A percentile compares a stretch with the other conserved stretches of the same genome.
phyloP scores from a whole-genome alignment of 31 red algal species.

The Endocladia muricata region DNA sequence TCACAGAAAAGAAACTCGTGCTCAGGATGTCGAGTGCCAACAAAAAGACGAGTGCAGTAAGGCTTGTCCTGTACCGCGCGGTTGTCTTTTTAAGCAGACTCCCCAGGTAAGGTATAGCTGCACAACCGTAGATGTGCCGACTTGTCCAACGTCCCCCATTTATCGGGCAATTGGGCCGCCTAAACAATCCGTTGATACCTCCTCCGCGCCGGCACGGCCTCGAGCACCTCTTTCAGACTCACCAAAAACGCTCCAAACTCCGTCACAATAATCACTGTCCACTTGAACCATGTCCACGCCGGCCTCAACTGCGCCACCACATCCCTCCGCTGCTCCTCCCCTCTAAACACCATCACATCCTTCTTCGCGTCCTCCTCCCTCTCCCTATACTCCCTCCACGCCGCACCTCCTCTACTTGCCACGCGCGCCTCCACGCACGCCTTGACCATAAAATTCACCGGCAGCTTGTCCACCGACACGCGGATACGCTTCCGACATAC shows the following conservation, averaged over 20 bases:
- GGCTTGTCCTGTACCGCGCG: neutral
- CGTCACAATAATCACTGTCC: conserved; percentile 69
- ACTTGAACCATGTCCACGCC: conserved; percentile 76
- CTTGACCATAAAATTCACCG: conserved; percentile 65
- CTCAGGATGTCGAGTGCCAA: no score
- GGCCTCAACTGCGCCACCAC: conserved; percentile 39
- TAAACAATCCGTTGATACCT: conserved; percentile 61
- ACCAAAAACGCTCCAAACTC: conserved; percentile 77
- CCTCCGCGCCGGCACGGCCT: conserved; percentile 26
- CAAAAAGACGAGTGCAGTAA: no score
- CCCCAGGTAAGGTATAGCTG: no score
- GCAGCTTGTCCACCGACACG: conserved; percentile 21
- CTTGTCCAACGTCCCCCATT: no score
- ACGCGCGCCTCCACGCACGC: conserved; percentile 44
- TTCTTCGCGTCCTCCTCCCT: conserved; percentile 47
- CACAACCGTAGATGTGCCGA: no score
- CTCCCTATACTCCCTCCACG: conserved; percentile 33
- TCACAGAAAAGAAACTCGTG: no score
- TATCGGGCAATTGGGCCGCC: neutral
- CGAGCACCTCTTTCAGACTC: conserved; percentile 64
- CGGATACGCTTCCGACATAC: conserved; percentile 57
- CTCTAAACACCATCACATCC: conserved; percentile 6
- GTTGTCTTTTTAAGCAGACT: neutral
- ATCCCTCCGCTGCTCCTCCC: neutral
- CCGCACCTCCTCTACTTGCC: conserved; percentile 20